phyloP scores from a whole-genome alignment of 83 land plant species.

The Picea abies region DNA sequence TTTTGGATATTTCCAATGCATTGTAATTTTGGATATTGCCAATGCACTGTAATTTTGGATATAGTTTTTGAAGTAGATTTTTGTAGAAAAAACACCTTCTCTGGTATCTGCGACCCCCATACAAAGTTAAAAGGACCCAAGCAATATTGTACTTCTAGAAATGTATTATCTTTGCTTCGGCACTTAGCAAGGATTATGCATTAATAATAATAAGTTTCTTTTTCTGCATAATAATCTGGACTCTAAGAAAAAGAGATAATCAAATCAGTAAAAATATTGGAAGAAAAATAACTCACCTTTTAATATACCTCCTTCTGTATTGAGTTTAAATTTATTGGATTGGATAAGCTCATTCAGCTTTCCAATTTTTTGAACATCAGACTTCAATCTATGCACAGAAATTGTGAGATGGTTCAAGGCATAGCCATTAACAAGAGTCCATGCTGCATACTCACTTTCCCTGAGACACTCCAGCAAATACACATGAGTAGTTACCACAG shows the following conservation, averaged over 20 bases:
- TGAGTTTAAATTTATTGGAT: conserved; percentile 76
- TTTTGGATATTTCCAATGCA: no score
- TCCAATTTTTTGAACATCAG: conserved; percentile 55
- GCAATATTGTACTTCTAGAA: no score
- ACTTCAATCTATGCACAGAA: conserved; percentile 83
- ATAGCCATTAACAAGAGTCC: conserved; percentile 99
- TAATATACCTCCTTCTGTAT: conserved; percentile 93
- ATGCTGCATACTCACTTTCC: conserved; percentile 99
- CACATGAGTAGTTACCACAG: conserved; percentile 1
- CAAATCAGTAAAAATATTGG: background rate
- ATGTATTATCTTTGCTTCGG: no score
- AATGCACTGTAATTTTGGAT: no score
- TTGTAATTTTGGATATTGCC: no score
- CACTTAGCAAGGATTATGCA: no score
- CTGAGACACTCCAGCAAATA: conserved; percentile 36
- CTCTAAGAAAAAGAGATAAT: background rate
- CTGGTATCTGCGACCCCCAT: no score
- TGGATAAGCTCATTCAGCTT: conserved; percentile 80
- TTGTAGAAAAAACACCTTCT: no score
- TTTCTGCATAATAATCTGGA: no score
- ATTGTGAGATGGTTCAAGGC: conserved; percentile 93
- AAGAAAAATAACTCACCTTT: conserved; percentile 59
- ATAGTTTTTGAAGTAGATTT: no score
- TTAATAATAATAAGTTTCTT: no score
- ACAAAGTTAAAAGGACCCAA: no score